phyloP scores from a whole-genome alignment of 192 early-diverging fungal species.

The Piromyces finnis region DNA sequence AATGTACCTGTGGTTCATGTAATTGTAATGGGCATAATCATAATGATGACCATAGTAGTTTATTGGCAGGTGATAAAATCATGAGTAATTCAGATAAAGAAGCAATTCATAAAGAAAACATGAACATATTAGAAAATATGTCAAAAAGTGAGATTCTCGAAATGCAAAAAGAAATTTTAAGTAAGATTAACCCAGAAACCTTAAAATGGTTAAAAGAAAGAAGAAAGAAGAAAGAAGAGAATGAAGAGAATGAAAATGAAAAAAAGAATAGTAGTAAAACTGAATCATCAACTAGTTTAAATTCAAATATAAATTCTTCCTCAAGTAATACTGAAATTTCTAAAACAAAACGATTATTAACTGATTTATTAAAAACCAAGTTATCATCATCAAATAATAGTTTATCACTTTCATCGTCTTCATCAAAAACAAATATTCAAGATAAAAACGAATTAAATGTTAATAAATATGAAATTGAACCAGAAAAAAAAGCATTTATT shows the following conservation, averaged over 20 bases:
- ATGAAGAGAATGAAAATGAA: not conserved
- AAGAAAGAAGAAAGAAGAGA: conserved; percentile 7
- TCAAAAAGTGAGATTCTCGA: conserved; percentile 45
- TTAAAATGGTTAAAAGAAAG: conserved; percentile 36
- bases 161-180: conserved; percentile 44
- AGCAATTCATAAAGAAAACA: conserved; percentile 31
- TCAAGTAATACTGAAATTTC: not conserved
- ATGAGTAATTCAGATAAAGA: not conserved
- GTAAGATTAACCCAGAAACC: conserved; percentile 36
- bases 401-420: not conserved
- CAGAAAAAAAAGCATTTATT: not conserved
- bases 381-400: conserved; percentile 13
- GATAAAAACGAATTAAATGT: not conserved
- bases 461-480: not conserved
- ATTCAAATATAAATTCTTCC: conserved; percentile 7
- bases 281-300: not conserved
- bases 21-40: not conserved
- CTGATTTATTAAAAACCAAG: conserved; percentile 2
- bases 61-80: not conserved
- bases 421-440: not conserved
- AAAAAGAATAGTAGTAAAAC: not conserved
- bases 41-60: not conserved
- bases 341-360: conserved; percentile 4
- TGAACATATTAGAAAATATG: conserved; percentile 36
- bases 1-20: not conserved